Base-by-base conservation (phyloP, 2,329 filamentous ascomycete genomes). In the Clathrospora elynae region DNA sequence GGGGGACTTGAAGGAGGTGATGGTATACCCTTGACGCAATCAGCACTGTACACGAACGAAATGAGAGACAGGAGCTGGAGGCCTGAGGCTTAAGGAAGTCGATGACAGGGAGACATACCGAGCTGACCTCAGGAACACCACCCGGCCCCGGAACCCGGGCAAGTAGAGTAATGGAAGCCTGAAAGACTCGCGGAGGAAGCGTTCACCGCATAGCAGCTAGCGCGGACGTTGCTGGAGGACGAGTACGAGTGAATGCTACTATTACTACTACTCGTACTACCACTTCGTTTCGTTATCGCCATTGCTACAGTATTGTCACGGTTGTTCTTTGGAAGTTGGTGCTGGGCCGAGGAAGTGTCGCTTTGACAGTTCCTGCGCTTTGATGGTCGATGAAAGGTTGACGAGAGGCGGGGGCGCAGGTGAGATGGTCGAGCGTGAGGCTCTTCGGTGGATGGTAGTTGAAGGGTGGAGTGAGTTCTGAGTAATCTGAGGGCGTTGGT, bases 151-250 rank as follows among this genome's bases (percentile, higher is more conserved):
- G 86, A 81, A 77, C 83, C 86, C 82, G 84, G 82, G 78, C 88
- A 91, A 88, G 90, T 91, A 84, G 87, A 95, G 49, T 52, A 57
- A 44, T 56, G 53, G 24, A 56, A 56, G 32, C 53, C 53, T 14
- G 47, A 39, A 64, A 96, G 80, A 68, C 78, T 80, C 71, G 84
- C 80, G 61, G 84, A 80, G 66, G 77, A 35, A 6, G 47, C 35
- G 74, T 91, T 84, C 73, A 92, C 88, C 64, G 88, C 78, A 77
- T 96, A 96, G 82, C 90, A 95, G 73, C 86, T 91, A 75, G 91
- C 90, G 77, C 92, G 86, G 74, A 93, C 85, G 72, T 87, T 87
- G 77, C 83, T 79, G 64, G 80, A 79, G 76, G 75, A 79, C 78
- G 82, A 82, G 80, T 83, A 72, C 66, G 71, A 75, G 70, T 68